These are phyloP conservation scores for Xylaria flabelliformis DNA, from an alignment of 495 filamentous ascomycete species.

Conservation along the genomic window DNA sequence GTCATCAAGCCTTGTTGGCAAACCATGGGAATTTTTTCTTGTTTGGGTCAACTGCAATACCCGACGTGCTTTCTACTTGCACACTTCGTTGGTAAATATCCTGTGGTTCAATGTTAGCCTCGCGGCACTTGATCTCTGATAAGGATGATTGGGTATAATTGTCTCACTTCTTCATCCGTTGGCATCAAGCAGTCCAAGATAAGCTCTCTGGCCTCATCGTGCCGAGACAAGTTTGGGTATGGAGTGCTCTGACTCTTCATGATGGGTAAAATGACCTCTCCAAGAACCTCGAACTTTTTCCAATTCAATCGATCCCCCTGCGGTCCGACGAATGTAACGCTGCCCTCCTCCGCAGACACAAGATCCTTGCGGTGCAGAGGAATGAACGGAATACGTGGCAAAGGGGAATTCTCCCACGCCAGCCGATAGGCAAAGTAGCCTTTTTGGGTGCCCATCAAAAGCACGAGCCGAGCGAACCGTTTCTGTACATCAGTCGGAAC, in stretches of 20 bases:
- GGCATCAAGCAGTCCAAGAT: constrained; percentile 70
- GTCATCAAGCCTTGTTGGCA: constrained; percentile 45
- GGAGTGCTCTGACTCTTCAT: constrained; percentile 88
- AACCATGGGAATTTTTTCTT: constrained; percentile 68
- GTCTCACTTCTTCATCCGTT: constrained; percentile 65
- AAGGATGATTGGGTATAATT: not conserved
- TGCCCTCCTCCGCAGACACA: constrained; percentile 90
- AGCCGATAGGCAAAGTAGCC: constrained; percentile 93
- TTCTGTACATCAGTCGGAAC: constrained; percentile 72
- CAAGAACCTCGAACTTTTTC: constrained; percentile 97
- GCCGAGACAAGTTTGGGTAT: constrained; percentile 71
- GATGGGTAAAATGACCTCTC: constrained; percentile 86
- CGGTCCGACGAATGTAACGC: constrained; percentile 81
- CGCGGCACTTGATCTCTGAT: not conserved
- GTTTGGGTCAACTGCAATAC: constrained; percentile 42
- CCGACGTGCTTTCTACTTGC: constrained; percentile 57
- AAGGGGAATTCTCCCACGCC: constrained; percentile 93
- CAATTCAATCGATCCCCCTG: constrained; percentile 86
- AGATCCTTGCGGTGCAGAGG: constrained; percentile 90
- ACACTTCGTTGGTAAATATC: constrained; percentile 68
- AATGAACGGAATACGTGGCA: constrained; percentile 90
- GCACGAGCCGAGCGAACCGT: constrained; percentile 84
- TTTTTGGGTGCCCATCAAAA: constrained; percentile 91
- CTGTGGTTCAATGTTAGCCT: constrained; percentile 47
- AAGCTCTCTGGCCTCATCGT: constrained; percentile 70